Conservation (phyloP, 2,329 filamentous ascomycete species). For the Paraphoma sp. region DNA sequence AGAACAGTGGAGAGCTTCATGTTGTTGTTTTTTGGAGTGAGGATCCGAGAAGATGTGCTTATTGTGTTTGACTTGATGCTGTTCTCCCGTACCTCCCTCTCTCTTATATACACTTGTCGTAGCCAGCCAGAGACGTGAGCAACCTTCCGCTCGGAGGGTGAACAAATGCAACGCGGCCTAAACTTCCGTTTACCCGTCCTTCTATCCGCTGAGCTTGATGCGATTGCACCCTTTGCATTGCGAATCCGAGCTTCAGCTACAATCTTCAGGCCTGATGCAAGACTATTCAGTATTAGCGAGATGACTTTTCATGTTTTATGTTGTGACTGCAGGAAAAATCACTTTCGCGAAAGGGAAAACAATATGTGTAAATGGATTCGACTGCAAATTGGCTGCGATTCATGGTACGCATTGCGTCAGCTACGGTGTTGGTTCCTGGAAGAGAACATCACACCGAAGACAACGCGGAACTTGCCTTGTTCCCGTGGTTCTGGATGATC, state of each 20-base stretch:
- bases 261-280: neutral
- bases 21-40: conserved; percentile 7
- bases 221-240: conserved; percentile 3
- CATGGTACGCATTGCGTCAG: conserved; percentile 13
- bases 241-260: conserved; percentile 2
- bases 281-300: conserved; percentile 10
- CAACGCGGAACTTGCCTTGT: conserved; percentile 6
- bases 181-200: neutral
- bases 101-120: conserved; percentile 21
- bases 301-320: conserved; percentile 10
- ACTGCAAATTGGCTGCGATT: conserved; percentile 3
- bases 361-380: conserved; percentile 27
- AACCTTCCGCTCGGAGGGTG: neutral
- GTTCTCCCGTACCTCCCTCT: neutral
- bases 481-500: conserved; percentile 1
- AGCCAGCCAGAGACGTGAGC: neutral
- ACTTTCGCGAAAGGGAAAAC: conserved; percentile 9
- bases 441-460: conserved; percentile 3
- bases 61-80: conserved; percentile 7
- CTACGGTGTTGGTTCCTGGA: conserved; percentile 16
- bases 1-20: conserved; percentile 37
- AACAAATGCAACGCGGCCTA: conserved; percentile 6
- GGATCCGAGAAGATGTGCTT: conserved; percentile 1
- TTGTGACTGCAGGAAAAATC: neutral
- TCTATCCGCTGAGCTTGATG: neutral